Percentiles rank a stretch among this genome's conserved stretches.
Conservation (phyloP, 2,329 filamentous ascomycete genomes). For the Trichoderma atrobrunneum region DNA sequence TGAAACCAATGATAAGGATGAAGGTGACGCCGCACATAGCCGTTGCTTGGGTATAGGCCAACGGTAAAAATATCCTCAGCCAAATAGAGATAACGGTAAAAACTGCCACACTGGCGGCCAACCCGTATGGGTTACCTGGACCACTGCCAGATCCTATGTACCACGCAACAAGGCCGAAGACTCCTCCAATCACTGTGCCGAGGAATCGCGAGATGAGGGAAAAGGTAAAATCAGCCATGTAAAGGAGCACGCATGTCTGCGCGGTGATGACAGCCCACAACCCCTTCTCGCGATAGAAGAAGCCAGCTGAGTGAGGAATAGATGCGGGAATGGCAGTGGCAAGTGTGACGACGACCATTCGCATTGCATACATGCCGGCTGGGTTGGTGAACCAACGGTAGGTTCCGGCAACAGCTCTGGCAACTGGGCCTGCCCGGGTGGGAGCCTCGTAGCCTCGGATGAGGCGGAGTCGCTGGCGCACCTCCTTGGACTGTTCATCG, state of each 20-base stretch:
- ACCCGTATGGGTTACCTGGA: conserved; percentile 47
- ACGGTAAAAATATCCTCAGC: conserved; percentile 35
- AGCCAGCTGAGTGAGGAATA: conserved; percentile 43
- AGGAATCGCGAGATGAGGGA: conserved; percentile 40
- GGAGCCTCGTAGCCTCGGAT: conserved; percentile 28
- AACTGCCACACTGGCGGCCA: conserved; percentile 45
- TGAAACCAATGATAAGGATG: conserved; percentile 45
- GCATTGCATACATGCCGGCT: conserved; percentile 45
- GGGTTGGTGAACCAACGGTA: conserved; percentile 43
- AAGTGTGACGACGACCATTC: conserved; percentile 47
- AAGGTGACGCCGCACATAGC: conserved; percentile 40
- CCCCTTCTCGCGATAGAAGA: conserved; percentile 51
- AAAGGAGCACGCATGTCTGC: conserved; percentile 46
- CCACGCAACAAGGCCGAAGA: conserved; percentile 47
- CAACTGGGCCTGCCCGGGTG: conserved; percentile 22
- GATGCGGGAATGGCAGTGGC: conserved; percentile 42
- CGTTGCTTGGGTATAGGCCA: conserved; percentile 28
- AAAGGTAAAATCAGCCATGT: conserved; percentile 50
- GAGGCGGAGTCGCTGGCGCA: conserved; percentile 37
- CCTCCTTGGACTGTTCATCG: conserved; percentile 34
- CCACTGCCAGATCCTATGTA: conserved; percentile 50
- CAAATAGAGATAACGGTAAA: conserved; percentile 36
- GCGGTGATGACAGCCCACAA: conserved; percentile 53
- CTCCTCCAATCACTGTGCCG: conserved; percentile 47
- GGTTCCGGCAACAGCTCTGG: conserved; percentile 28